Base-by-base conservation (phyloP, 306 rosid species). In the Castanopsis chinensis region DNA sequence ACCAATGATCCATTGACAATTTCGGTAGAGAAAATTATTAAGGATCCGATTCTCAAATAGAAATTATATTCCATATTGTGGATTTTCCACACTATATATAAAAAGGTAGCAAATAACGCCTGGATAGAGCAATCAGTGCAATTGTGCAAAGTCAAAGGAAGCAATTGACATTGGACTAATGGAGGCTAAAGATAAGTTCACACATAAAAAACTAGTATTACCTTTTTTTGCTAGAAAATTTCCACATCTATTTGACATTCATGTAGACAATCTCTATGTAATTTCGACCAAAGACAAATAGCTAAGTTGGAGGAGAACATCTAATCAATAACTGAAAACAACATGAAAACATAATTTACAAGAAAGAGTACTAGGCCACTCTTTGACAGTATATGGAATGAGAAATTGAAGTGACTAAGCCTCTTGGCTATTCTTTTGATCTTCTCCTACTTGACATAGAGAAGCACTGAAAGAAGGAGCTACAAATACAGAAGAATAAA, bases 401-500 rank as follows among this genome's bases (percentile, higher is more conserved):
- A 67, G 30, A 76, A 57, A 71, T 11, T 8, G 6, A 37, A 52
- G 21, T 27, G 6, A 21, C 20, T 43, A 37, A 70, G 18, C 57
- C 55, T 70, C 30, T 12, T n/a, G 74, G 32, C 10, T 5, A 70
- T 43, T 45, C 15, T 41, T 70, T 70, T 4, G 74, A 54, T 43
- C 55, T 69, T 63, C 74, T 32, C 21, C 73, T 45, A 54, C 77
- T 77, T 79, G 79, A 74, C 77, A 78, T 23, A 45, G 73, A 27
- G 83, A 79, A 69, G 79, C 72, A 79, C 95, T 90, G 82, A 93
- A 93, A 82, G 98, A 89, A 85, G 98, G 97, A 89, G 97, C 95
- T 9, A 93, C 98, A 83, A 91, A 82, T 74, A 93, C 97, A 84
- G 98, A 91, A 86, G 95, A 89, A 73, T 93, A 90, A 67, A 93